phyloP scores from a whole-genome alignment of 371 early-diverging fungal species.

The Umbelopsis sp. region DNA sequence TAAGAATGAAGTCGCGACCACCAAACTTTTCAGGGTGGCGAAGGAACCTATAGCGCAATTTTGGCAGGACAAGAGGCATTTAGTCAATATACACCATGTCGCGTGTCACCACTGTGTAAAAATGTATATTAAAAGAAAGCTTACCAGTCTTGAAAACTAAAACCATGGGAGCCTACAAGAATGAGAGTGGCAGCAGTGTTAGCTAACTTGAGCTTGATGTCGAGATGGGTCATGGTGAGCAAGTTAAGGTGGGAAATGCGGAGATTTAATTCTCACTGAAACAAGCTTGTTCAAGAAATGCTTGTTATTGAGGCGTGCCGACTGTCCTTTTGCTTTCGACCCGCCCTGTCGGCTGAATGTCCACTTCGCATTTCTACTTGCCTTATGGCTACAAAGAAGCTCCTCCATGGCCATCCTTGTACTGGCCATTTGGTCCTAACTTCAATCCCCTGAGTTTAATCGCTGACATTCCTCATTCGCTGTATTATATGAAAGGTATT shows the following conservation, averaged over 20 bases:
- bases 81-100: too few species aligned
- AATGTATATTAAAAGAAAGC: background rate
- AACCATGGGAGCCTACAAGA: conserved; percentile 42
- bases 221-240: conserved; percentile 39
- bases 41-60: conserved; percentile 33
- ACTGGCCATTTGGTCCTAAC: conserved; percentile 61
- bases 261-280: background rate
- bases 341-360: conserved; percentile 23
- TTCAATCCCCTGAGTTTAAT: conserved; percentile 45
- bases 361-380: conserved; percentile 44
- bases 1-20: conserved; percentile 40
- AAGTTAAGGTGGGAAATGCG: conserved; percentile 15
- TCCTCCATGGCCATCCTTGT: conserved; percentile 65
- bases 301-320: background rate
- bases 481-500: conserved; percentile 48
- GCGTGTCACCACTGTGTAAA: background rate
- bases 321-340: background rate
- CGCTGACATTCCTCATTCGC: conserved; percentile 48
- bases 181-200: conserved; percentile 46
- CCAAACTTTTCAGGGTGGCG: conserved; percentile 39
- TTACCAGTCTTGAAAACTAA: conserved; percentile 42
- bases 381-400: conserved; percentile 60
- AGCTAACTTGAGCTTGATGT: conserved; percentile 44
- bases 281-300: background rate
- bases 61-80: too few species aligned